Conservation (phyloP, 257 asterid genomes). For the Ligustrum vulgare region DNA sequence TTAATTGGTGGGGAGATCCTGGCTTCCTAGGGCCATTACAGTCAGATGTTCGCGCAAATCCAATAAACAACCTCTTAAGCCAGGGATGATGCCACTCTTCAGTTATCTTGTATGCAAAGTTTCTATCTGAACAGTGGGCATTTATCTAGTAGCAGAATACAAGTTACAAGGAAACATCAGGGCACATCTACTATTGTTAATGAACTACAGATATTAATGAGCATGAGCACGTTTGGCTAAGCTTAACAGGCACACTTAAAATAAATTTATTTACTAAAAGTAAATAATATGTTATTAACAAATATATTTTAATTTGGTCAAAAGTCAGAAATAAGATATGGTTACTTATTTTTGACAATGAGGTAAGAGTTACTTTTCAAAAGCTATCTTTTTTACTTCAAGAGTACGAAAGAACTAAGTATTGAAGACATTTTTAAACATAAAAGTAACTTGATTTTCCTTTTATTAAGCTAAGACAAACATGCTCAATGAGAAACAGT, state of each 20-base stretch:
- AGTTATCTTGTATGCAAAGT: slow-evolving; percentile 73
- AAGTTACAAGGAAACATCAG: slow-evolving; percentile 28
- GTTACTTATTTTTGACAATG: slow-evolving; percentile 7
- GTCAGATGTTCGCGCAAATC: slow-evolving; percentile 93
- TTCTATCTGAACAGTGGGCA: slow-evolving; percentile 82
- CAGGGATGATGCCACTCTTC: slow-evolving; percentile 96
- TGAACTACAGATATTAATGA: not conserved
- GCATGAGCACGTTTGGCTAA: not conserved
- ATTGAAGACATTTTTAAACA: not conserved
- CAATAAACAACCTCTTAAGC: slow-evolving; percentile 86
- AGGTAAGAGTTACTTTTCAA: not conserved
- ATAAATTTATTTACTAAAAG: not conserved
- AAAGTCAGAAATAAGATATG: not conserved
- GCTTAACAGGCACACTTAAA: not conserved
- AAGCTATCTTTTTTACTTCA: not conserved
- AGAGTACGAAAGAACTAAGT: not conserved
- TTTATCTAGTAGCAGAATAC: slow-evolving; percentile 52
- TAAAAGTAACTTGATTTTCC: not conserved
- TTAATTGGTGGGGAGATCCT: slow-evolving; percentile 57
- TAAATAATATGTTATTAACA: not conserved
- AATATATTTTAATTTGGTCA: not conserved
- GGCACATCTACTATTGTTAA: slow-evolving; percentile 14
- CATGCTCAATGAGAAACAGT: slow-evolving; percentile 5
- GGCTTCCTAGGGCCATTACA: slow-evolving; percentile 91
- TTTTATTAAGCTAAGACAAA: not conserved